Evolutionary conservation across 345 rosid genomes (phyloP).

Genomic region (Eucalyptus curtisii): DNA sequence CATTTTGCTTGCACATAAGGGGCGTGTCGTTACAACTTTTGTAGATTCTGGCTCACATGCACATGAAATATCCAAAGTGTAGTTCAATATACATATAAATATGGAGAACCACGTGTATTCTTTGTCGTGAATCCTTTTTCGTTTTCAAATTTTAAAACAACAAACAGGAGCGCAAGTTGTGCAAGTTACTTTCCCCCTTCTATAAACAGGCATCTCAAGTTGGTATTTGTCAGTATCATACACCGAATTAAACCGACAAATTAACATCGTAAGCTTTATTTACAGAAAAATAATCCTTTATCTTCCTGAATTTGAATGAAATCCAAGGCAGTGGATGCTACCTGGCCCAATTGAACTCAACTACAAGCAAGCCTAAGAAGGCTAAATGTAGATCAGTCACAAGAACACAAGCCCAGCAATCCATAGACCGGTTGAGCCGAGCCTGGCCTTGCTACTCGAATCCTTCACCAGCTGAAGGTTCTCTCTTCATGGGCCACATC

Average conservation of each 20-base stretch:
- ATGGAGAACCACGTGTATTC: not conserved
- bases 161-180: not conserved
- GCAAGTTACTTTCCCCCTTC: not conserved
- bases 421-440: not conserved
- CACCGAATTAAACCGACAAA: not conserved
- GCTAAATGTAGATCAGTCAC: not conserved
- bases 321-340: not conserved
- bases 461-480: not conserved
- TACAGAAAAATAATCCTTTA: not conserved
- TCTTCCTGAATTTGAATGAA: not conserved
- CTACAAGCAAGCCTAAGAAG: not conserved
- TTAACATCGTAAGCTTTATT: not conserved
- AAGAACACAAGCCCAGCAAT: not conserved
- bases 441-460: not conserved
- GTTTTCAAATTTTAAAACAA: not conserved
- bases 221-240: no score
- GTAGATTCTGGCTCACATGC: not conserved
- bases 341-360: not conserved
- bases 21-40: not conserved
- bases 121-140: no score
- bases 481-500: not conserved
- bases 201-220: not conserved
- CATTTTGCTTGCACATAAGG: accelerated
- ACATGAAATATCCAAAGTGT: not conserved
- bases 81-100: not conserved